Base-by-base conservation (phyloP, 352 stramenopile genomes). In the Globisporangium radiosum region DNA sequence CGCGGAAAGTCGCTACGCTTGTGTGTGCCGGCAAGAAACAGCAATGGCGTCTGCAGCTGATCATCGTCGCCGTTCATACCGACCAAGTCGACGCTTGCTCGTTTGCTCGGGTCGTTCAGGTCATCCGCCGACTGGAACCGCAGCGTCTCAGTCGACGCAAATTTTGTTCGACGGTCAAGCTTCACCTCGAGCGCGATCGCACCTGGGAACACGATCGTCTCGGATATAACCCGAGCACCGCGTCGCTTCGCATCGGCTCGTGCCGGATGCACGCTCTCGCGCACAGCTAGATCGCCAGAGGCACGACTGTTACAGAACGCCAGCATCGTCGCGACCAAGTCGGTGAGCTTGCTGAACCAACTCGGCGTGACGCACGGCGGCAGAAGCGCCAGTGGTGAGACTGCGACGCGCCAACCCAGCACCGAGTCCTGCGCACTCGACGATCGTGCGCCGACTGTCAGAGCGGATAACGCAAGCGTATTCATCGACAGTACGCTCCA, bases 101-200 rank as follows among this genome's bases (percentile, higher is more conserved):
- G 37, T 14, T 52, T 49, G n/a, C 42, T 48, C 44, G 13, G 8
- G 25, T 64, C 10, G 8, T 44, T 38, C 13, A 1, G 13, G 4
- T 43, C n/a, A 17, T 11, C 39, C 19, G 17, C 9, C 5, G 38
- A 57, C 13, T 56, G 62, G 36, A 82, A 80, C 7, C 63, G 58
- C 6, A 84, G n/a, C 14, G 56, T 53, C 7, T 80, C 71, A 0
- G 39, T 58, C 47, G 71, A 57, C n/a, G 56, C 44, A 14, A 93
- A n/a, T 25, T 70, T 73, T 4, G 77, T 89, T 1, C 65, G 71
- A 14, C 66, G 69, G 62, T 93, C 83, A 58, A 93, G 85, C 25
- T 72, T 73, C 33, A 93, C 74, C 59, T 93, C 83, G 15, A 92
- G 59, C 25, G 78, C 80, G 10, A 85, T 47, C 13, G 83, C 83